Conservation (phyloP, 768 basidiomycete genomes). For the Suillus ampliporus region DNA sequence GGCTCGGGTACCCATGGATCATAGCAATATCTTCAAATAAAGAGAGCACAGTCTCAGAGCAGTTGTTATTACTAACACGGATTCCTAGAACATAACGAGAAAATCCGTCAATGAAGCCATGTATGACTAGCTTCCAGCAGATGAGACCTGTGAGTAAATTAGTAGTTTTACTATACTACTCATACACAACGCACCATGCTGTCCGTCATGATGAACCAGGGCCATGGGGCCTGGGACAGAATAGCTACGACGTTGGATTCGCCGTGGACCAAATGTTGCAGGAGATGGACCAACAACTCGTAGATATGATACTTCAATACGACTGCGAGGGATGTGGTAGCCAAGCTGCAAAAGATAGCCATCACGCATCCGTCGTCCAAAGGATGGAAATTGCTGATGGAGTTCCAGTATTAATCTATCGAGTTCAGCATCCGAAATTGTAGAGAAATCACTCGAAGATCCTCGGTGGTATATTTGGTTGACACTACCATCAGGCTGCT, state of each 20-base stretch:
- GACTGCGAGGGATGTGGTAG: background rate
- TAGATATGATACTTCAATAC: conserved; percentile 1
- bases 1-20: conserved; percentile 36
- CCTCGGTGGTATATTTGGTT: background rate
- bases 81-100: conserved; percentile 36
- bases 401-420: background rate
- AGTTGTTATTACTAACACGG: conserved; percentile 44
- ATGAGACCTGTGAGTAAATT: conserved; percentile 33
- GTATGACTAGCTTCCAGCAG: conserved; percentile 31
- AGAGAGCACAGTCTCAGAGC: conserved; percentile 20
- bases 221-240: background rate
- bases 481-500: background rate
- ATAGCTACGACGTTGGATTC: background rate
- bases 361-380: background rate
- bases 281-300: background rate
- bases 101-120: conserved; percentile 35
- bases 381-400: background rate
- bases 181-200: conserved; percentile 1
- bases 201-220: conserved; percentile 1
- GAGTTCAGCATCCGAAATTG: background rate
- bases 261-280: background rate
- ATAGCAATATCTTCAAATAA: conserved; percentile 14
- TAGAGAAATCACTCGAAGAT: background rate
- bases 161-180: background rate
- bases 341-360: conserved; percentile 1